Base-by-base conservation (phyloP, 176 grass and related monocot genomes). In the Themeda triandra region DNA sequence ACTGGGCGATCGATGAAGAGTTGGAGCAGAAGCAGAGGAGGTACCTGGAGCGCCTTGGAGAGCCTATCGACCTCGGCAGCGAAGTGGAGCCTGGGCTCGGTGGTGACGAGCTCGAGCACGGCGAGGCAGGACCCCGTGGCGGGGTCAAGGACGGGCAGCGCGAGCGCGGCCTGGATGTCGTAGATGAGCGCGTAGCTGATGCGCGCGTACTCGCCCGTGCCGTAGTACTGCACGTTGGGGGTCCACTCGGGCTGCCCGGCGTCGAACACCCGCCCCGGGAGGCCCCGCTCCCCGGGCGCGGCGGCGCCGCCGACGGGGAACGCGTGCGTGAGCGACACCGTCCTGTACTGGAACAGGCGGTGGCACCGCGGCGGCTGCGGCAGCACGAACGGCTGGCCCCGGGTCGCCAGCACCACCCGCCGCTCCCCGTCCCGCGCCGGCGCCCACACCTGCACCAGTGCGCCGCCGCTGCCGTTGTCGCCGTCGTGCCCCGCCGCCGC, bases 141-240 rank as follows among this genome's bases (percentile, higher is more conserved):
- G 33, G 93, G 93, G 21, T 95, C 91, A 51, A 98, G 84, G 58
- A 98, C 59, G 2, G 96, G 96, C 36, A 98, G 82, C 21, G 89
- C 93, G n/a, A 98, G 86, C 10, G 91, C 92, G 30, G 87, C 93
- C 79, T 90, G 89, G 53, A 98, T 92, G 49, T 98, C 89, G 86
- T 95, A 92, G 86, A 88, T 92, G 73, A 96, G 89, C 41, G 96
- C 96, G 89, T 98, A 90, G 60, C 33, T 92, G 83, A 93, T 92
- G 48, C 96, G 91, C n/a, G 91, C 89, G 84, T 98, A 98, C 89
- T 98, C 96, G 73, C 87, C 91, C 48, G 54, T 86, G 83, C 93
- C 91, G 66, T 98, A 98, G 72, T 86, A 93, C 89, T 98, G 93
- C 31, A 98, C 96, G 89, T 98, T 89, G 28, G 96, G 96, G 2